Base-by-base conservation (phyloP, 78 protist genomes). In the Dictyostelium firmibasis region DNA sequence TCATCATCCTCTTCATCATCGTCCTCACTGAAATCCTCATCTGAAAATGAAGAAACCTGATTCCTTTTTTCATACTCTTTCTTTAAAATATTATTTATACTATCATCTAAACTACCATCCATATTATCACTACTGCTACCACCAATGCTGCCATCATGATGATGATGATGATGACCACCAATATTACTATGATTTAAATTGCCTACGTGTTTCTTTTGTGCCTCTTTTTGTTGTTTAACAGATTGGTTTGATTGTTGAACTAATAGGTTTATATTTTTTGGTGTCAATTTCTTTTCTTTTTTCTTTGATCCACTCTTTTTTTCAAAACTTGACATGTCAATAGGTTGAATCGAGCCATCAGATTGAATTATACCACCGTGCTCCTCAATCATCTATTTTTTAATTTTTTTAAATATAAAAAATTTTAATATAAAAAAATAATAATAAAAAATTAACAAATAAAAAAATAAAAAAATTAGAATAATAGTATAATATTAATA, bases 281-380 rank as follows among this genome's bases (percentile, higher is more conserved):
- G 79, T 11, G 79, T 72, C 31, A 72, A 72, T 33, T 72, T 72
- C 44, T 72, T 72, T 72, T 72, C 79, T 72, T 72, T 72, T 72
- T 72, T 72, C 79, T 72, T 72, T 72, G 79, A 72, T 4, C 79
- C 79, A 33, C 25, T 27, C 43, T 72, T 27, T 31, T 72, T 72
- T 72, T 72, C 79, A 33, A 72, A 72, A 33, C 79, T 72, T 72
- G 79, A 72, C 79, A 72, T 72, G 33, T 72, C 79, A 16, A 72
- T 72, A 14, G 79, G 79, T 72, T 72, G 79, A 33, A 72, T 72
- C 5, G 44, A 33, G 1, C 79, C 79, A 33, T 72, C 79, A 13
- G 79, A 10, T 33, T 72, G 79, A 6, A 72, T 44, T 72, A 72
- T 72, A 33, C 79, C 79, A 18, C 79, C 79, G 18, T 72, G 79